A percentile compares a stretch with the other conserved stretches of the same genome.
These are phyloP conservation scores for Mycocentrospora acerina DNA, from an alignment of 2,329 filamentous ascomycete genomes.

Conservation along the genomic window DNA sequence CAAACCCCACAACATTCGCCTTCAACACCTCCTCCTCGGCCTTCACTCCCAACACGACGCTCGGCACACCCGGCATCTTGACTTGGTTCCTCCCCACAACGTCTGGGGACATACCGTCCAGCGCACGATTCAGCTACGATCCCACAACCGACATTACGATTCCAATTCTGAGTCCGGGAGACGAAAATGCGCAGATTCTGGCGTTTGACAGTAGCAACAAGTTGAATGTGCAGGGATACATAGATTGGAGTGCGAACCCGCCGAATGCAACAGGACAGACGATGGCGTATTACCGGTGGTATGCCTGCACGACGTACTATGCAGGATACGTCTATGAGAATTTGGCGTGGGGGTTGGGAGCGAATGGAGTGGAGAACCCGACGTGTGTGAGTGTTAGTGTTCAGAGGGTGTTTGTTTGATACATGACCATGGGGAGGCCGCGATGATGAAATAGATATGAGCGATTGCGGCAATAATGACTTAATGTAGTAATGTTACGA, in stretches of 20 bases:
- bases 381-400: slow-evolving; percentile 49
- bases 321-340: slow-evolving; percentile 47
- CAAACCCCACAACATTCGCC: slow-evolving; percentile 24
- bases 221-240: slow-evolving; percentile 44
- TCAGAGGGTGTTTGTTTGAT: slow-evolving; percentile 35
- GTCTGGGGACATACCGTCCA: slow-evolving; percentile 35
- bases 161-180: slow-evolving; percentile 43
- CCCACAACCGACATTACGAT: slow-evolving; percentile 46
- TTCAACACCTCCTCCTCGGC: slow-evolving; percentile 38
- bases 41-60: slow-evolving; percentile 10
- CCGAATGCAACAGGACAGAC: slow-evolving; percentile 14
- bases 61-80: slow-evolving; percentile 41
- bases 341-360: slow-evolving; percentile 47
- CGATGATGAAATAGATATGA: no score
- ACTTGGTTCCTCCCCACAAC: slow-evolving; percentile 44
- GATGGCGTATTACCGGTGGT: slow-evolving; percentile 47
- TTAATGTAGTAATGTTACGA: no score
- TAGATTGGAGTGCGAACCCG: slow-evolving; percentile 44
- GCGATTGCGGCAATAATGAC: no score
- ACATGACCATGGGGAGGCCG: no score
- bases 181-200: slow-evolving; percentile 28
- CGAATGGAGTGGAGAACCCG: slow-evolving; percentile 47
- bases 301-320: slow-evolving; percentile 47
- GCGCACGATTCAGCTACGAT: slow-evolving; percentile 41
- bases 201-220: slow-evolving; percentile 44